Evolutionary conservation across 129 eudicot species (phyloP).

Genomic region (Dittrichia graveolens): DNA sequence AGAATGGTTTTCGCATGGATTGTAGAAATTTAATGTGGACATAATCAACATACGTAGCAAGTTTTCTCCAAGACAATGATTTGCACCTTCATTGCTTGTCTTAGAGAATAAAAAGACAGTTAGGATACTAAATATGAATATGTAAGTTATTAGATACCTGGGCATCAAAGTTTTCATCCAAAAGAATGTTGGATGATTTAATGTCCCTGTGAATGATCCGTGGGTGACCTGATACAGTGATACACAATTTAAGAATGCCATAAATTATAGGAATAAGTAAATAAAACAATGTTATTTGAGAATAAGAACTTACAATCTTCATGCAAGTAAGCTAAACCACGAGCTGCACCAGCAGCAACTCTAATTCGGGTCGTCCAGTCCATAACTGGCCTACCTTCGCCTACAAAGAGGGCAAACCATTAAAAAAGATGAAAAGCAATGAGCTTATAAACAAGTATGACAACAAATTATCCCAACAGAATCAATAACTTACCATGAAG

Average conservation of each 20-base stretch:
- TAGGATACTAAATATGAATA: neutral
- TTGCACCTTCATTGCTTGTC: neutral
- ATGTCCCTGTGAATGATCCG: slow-evolving; percentile 74
- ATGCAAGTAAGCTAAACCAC: slow-evolving; percentile 95
- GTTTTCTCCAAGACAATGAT: neutral
- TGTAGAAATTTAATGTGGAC: slow-evolving; percentile 7
- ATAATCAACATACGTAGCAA: neutral
- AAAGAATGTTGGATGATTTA: slow-evolving; percentile 66
- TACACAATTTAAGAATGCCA: slow-evolving; percentile 18
- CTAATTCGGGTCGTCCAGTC: slow-evolving; percentile 78
- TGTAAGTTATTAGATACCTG: slow-evolving; percentile 35
- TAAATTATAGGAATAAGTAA: neutral
- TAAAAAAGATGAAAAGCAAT: neutral
- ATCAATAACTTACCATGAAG: slow-evolving; percentile 70
- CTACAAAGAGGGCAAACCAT: slow-evolving; percentile 39
- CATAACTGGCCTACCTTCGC: slow-evolving; percentile 71
- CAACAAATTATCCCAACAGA: slow-evolving; percentile 1
- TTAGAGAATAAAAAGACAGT: neutral
- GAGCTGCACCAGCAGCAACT: slow-evolving; percentile 97
- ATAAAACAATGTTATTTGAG: neutral
- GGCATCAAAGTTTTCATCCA: slow-evolving; percentile 68
- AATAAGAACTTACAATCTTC: slow-evolving; percentile 63
- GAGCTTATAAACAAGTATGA: neutral
- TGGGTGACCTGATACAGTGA: slow-evolving; percentile 72
- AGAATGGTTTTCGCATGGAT: neutral